Conservation (phyloP, 495 filamentous ascomycete genomes). For the Penicillium mononematosum region DNA sequence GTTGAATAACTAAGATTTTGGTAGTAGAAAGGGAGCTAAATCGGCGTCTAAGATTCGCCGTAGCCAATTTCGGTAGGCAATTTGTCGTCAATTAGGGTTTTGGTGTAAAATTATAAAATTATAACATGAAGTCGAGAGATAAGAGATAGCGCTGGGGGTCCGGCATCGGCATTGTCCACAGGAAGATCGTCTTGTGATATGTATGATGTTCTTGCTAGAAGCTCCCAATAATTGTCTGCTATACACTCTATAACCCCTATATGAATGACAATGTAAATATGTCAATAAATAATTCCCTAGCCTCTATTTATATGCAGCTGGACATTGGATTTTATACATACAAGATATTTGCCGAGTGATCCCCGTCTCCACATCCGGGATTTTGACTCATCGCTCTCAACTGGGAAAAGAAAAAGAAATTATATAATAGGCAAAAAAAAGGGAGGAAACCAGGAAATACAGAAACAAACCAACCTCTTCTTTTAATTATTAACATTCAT, state of each 20-base stretch:
- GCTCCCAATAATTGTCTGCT: background rate
- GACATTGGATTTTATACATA: background rate
- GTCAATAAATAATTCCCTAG: background rate
- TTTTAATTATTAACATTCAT: constrained; percentile 4
- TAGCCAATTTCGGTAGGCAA: too few relatives aligned
- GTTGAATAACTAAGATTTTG: too few relatives aligned
- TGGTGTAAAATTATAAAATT: too few relatives aligned
- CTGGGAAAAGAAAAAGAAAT: constrained; percentile 16
- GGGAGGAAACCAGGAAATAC: background rate
- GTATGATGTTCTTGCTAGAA: background rate
- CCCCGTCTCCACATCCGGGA: constrained; percentile 9
- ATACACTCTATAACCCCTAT: background rate
- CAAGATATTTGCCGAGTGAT: background rate
- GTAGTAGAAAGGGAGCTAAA: too few relatives aligned
- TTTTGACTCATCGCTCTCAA: constrained; percentile 21
- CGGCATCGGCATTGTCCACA: constrained; percentile 22
- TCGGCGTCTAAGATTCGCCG: too few relatives aligned
- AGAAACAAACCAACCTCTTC: background rate
- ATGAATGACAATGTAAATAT: background rate
- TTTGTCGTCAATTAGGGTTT: too few relatives aligned
- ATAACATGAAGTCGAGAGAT: background rate
- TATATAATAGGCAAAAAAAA: background rate
- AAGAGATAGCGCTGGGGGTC: constrained; percentile 1
- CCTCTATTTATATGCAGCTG: background rate
- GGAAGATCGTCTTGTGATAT: background rate